phyloP scores from a whole-genome alignment of 148 eudicot species.

The Rhododendron mucronatum region DNA sequence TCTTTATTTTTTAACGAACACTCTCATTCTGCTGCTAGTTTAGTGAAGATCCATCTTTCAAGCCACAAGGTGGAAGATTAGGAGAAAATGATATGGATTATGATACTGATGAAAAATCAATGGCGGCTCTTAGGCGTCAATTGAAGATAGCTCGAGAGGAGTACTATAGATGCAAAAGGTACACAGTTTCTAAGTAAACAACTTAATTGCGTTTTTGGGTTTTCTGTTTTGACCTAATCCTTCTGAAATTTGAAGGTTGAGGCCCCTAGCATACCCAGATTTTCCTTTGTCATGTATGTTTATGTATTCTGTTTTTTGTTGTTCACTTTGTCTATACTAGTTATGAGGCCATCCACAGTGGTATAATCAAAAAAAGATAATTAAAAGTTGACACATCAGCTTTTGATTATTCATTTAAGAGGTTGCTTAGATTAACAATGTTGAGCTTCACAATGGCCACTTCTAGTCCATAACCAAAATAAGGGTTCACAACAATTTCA shows the following conservation, averaged over 20 bases:
- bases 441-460: no score
- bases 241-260: background rate
- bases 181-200: background rate
- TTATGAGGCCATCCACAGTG: background rate
- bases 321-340: background rate
- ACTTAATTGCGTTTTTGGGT: background rate
- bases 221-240: background rate
- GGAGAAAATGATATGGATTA: constrained; percentile 98
- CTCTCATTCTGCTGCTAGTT: constrained; percentile 35
- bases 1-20: background rate
- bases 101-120: constrained; percentile 85
- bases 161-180: constrained; percentile 86
- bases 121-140: constrained; percentile 87
- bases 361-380: no score
- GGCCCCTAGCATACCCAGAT: background rate
- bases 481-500: no score
- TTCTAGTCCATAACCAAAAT: no score
- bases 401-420: no score
- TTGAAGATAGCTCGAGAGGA: constrained; percentile 68
- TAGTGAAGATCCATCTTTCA: constrained; percentile 80
- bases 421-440: no score
- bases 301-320: background rate
- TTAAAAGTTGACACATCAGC: no score
- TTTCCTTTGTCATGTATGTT: background rate
- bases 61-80: constrained; percentile 92